These are phyloP conservation scores for Eucalyptus pauciflora DNA, from an alignment of 345 rosid genomes.

Conservation along the genomic window DNA sequence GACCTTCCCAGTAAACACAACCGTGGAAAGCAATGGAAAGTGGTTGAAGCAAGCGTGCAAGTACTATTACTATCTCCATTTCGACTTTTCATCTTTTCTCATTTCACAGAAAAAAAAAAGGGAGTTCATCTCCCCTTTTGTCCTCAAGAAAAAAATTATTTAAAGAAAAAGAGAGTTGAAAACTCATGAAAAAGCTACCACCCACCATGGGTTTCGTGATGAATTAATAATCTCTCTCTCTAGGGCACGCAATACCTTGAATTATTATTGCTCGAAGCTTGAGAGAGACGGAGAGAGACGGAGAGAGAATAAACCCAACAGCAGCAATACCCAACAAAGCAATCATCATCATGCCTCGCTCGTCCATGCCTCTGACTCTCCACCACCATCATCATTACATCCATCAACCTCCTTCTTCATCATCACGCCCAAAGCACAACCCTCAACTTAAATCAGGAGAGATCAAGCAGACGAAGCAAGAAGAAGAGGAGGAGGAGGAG, in stretches of 20 bases:
- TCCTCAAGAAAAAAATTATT: background rate
- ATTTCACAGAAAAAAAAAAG: background rate
- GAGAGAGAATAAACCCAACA: slow-evolving; percentile 1
- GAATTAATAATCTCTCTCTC: slow-evolving; percentile 3
- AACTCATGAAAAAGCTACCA: slow-evolving; percentile 10
- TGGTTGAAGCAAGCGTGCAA: background rate
- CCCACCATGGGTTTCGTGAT: slow-evolving; percentile 14
- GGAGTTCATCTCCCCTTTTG: background rate
- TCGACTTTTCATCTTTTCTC: background rate
- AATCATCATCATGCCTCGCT: slow-evolving; percentile 36
- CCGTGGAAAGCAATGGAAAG: background rate
- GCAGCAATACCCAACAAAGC: slow-evolving; percentile 1
- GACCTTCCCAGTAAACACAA: background rate
- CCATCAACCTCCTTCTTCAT: background rate
- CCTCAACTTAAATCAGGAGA: background rate
- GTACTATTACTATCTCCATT: background rate
- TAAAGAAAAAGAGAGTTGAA: background rate
- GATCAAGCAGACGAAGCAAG: background rate
- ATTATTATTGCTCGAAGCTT: background rate
- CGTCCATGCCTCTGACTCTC: slow-evolving; percentile 19
- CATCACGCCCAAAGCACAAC: slow-evolving; percentile 1
- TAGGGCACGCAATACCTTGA: background rate
- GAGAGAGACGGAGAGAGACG: background rate
- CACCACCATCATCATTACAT: slow-evolving; percentile 29
- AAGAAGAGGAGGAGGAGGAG: background rate